Conservation (phyloP, 768 basidiomycete species). For the Candolleomyces eurysporus region DNA sequence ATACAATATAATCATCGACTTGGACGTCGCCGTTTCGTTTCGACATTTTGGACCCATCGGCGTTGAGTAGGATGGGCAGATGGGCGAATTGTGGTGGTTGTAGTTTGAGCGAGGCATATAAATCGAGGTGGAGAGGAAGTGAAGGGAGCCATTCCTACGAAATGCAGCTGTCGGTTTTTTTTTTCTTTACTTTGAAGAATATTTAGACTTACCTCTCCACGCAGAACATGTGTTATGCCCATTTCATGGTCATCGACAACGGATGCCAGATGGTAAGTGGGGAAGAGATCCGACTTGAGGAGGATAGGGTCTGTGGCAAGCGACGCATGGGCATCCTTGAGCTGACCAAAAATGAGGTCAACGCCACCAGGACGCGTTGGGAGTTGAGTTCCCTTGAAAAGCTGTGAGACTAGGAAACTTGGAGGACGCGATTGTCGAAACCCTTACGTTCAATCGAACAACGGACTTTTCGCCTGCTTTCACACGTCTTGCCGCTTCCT, state of each 20-base stretch:
- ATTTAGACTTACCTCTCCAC: constrained; percentile 71
- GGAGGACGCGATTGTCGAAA: background rate
- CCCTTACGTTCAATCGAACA: constrained; percentile 82
- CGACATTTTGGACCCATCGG: constrained; percentile 91
- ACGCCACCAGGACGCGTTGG: constrained; percentile 47
- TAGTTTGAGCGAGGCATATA: constrained; percentile 78
- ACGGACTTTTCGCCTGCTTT: constrained; percentile 76
- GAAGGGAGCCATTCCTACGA: constrained; percentile 94
- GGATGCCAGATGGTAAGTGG: constrained; percentile 95
- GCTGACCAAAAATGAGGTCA: constrained; percentile 76
- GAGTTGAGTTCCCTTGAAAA: constrained; percentile 52
- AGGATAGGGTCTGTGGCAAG: constrained; percentile 88
- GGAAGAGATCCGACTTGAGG: constrained; percentile 88
- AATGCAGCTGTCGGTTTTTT: background rate
- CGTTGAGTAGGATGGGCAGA: constrained; percentile 84
- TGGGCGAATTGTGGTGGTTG: constrained; percentile 83
- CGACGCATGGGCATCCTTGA: constrained; percentile 75
- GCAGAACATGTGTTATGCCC: constrained; percentile 92
- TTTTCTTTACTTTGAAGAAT: background rate
- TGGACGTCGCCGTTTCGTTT: constrained; percentile 90
- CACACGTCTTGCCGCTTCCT: constrained; percentile 76
- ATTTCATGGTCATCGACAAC: constrained; percentile 96
- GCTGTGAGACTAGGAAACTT: background rate
- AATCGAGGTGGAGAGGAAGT: constrained; percentile 83
- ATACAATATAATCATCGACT: constrained; percentile 83